A percentile compares a stretch with the other conserved stretches of the same genome.
Conservation (phyloP, 2,329 filamentous ascomycete genomes). For the Ascochyta fabae region DNA sequence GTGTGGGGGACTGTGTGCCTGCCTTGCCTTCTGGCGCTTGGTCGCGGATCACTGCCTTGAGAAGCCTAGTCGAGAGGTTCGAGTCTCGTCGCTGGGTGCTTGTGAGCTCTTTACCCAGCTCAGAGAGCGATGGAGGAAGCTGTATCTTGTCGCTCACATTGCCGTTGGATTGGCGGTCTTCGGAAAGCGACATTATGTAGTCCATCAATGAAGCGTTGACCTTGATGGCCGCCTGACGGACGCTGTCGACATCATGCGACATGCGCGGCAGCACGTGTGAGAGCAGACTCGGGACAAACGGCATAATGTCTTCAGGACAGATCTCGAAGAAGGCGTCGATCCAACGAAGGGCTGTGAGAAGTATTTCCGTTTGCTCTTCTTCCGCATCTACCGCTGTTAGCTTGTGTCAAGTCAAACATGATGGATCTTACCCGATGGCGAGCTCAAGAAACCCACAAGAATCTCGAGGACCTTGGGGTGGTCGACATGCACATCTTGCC, state of each 20-base stretch:
- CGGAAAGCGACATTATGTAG: slow-evolving; percentile 89
- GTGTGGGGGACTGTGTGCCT: slow-evolving; percentile 48
- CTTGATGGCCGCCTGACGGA: slow-evolving; percentile 83
- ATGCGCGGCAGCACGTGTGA: slow-evolving; percentile 92
- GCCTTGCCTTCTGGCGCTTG: slow-evolving; percentile 37
- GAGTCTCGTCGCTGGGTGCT: slow-evolving; percentile 47
- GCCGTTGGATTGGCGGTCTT: slow-evolving; percentile 51
- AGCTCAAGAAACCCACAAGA: slow-evolving; percentile 84
- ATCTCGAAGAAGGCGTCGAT: slow-evolving; percentile 97
- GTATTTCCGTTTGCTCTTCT: slow-evolving; percentile 72
- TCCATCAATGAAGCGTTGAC: slow-evolving; percentile 93
- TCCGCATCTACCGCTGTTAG: slow-evolving; percentile 60
- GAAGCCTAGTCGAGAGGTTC: slow-evolving; percentile 44
- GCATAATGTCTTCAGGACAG: slow-evolving; percentile 93
- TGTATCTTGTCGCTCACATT: slow-evolving; percentile 52
- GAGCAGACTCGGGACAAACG: slow-evolving; percentile 90
- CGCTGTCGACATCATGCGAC: slow-evolving; percentile 87
- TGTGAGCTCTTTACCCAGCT: slow-evolving; percentile 52
- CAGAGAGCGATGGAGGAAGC: slow-evolving; percentile 49
- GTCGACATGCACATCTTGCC: slow-evolving; percentile 95
- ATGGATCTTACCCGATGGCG: slow-evolving; percentile 69
- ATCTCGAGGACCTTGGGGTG: slow-evolving; percentile 92
- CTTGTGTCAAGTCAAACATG: not conserved
- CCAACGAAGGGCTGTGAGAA: slow-evolving; percentile 91
- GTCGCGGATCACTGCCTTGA: slow-evolving; percentile 46